Base-by-base conservation (phyloP, 2,329 filamentous ascomycete genomes). In the Monilinia vaccinii-corymbosi region DNA sequence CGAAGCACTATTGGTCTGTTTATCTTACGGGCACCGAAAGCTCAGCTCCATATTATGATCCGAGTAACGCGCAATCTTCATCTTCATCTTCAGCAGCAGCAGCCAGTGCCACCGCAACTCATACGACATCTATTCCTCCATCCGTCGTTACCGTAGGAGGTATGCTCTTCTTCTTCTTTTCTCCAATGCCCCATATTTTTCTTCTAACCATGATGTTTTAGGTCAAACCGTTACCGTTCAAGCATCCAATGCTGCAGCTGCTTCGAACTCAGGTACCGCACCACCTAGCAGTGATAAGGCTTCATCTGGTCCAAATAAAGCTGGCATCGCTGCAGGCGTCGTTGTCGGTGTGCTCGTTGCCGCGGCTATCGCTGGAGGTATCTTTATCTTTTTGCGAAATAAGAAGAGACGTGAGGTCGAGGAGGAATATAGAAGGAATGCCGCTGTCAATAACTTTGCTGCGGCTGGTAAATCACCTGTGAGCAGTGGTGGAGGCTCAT, bases 241-340 rank as follows among this genome's bases (percentile, higher is more conserved):
- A 32, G 66, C 68, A 23, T 61, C 61, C 23, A 61, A 52, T 36
- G 45, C 63, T 13, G 38, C 52, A 9, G 57, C 58, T 9, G 57
- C 57, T 42, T 57, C 61, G 11, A 60, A 38, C 11, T 47, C 63
- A 25, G 32, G 56, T 13, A 23, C 62, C 2, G 42, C 55, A n/a
- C 23, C 62, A 10, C 11, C 47, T 16, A 28, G 44, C 10, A 58
- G 50, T 14, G 21, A 44, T 7, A 58, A 58, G 7, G 9, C 31
- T 3, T 55, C 57, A 34, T 51, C 60, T 3, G 63, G 63, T 38
- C 62, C 67, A 53, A 71, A 62, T 46, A 88, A 84, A n/a, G 88
- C 85, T 44, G 91, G 87, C 52, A 92, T 97, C 66, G 91, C 88
- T 21, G 93, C 86, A 11, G 93, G 93, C 62, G 89, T 91, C 1